phyloP scores from a whole-genome alignment of 2,329 filamentous ascomycete genomes.

The Cercospora zeina region DNA sequence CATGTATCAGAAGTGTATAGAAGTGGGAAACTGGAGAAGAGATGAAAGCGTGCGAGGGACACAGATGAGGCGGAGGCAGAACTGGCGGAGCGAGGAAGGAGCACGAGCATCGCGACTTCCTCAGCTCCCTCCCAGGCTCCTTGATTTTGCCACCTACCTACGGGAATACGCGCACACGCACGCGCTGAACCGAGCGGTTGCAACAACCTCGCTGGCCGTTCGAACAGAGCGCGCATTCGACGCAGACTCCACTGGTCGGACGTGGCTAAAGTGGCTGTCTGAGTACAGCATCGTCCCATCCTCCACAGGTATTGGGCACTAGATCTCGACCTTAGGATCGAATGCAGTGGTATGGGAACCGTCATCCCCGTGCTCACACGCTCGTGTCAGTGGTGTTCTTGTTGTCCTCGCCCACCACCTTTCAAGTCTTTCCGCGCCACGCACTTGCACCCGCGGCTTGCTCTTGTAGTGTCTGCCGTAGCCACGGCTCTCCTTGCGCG shows the following conservation, averaged over 20 bases:
- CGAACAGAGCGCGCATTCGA: not conserved
- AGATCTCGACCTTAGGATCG: not conserved
- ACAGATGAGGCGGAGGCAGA: constrained; percentile 2
- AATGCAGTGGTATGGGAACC: not conserved
- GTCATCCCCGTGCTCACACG: not conserved
- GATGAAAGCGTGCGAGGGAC: not conserved
- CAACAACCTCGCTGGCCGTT: not conserved
- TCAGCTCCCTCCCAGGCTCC: not conserved
- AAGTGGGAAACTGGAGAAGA: not conserved
- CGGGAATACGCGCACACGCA: not conserved
- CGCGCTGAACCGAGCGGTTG: not conserved
- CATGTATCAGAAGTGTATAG: not conserved
- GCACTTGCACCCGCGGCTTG: constrained; percentile 45
- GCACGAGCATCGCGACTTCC: constrained; percentile 6
- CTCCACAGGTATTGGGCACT: not conserved
- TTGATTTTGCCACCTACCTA: constrained; percentile 4
- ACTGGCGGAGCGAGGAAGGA: constrained; percentile 11
- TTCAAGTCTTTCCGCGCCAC: constrained; percentile 42
- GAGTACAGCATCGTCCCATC: not conserved
- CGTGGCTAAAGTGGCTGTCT: not conserved
- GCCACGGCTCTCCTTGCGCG: constrained; percentile 41
- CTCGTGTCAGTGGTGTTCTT: not conserved
- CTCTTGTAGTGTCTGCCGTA: constrained; percentile 44
- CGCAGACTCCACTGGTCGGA: not conserved
- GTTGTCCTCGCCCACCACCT: not conserved